Base-by-base conservation (phyloP, 1,284 basidiomycete species). In the Trametes versicolor region DNA sequence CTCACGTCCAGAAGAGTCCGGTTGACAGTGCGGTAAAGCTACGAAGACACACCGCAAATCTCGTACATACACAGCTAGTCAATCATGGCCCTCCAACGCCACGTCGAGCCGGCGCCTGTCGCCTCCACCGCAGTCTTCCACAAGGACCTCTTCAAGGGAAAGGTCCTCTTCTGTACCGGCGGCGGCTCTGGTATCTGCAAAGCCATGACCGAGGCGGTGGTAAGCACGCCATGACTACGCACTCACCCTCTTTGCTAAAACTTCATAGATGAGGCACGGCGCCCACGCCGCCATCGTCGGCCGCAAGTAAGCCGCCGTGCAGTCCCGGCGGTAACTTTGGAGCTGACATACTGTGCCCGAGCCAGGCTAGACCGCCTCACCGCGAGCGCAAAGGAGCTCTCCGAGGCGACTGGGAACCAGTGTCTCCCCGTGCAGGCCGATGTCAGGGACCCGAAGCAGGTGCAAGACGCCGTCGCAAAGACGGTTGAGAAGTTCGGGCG, bases 181-280 rank as follows among this genome's bases (percentile, higher is more conserved):
- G 94, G 94, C 56, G 88, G 94, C 8, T 93, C 93, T 66, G 97
- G 97, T 13, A 99, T 99, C 79, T 96, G 97, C 80, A 92, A 93
- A 72, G 87, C 82, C 57, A 96, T 98, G 90, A 93, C 91, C 43
- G 87, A 94, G 75, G 86, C 90, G 34, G 83, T 97, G 75, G 91
- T 92, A 73, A 62, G 88, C 81, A 17, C 27, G 25, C 21, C 49
- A 0, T 23, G 8, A 13, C n/a, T 15, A 49, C 23, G 3, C 27
- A 48, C 21, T 21, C 9, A 17, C 5, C 34, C 41, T 19, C 41
- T n/a, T n/a, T 43, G 41, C 41, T 43, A 7, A 43, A 43, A 17
- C 19, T 17, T 43, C 41, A 7, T n/a, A 93, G 88, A 96, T 99
- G 94, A 82, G 84, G 29, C 95, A 96, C 76, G 95, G 96, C 19